A percentile compares a stretch with the other conserved stretches of the same genome.
These are phyloP conservation scores for Penicillium sclerotigenum DNA, from an alignment of 2,329 filamentous ascomycete genomes.

Conservation along the genomic window DNA sequence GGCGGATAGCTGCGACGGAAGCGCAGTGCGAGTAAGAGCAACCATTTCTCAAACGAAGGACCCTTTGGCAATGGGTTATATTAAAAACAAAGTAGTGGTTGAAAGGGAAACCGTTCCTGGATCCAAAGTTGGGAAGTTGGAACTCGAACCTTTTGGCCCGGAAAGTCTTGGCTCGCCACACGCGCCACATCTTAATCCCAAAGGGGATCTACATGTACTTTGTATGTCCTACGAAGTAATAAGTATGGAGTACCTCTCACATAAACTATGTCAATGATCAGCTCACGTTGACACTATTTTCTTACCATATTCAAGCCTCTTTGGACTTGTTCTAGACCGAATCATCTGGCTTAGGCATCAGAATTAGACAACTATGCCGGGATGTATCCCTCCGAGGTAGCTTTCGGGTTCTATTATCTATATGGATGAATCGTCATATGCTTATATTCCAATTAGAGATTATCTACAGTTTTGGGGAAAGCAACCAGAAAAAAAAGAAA, in stretches of 20 bases:
- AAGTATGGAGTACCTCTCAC: no score
- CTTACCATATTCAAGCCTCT: neutral
- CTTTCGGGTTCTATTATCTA: neutral
- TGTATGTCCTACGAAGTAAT: no score
- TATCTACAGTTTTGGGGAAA: constrained; percentile 13
- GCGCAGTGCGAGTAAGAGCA: constrained; percentile 21
- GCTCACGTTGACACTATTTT: neutral
- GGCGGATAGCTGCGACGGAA: constrained; percentile 20
- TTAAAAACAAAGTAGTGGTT: neutral
- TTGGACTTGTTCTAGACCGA: neutral
- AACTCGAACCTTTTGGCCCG: constrained; percentile 20
- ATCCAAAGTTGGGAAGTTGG: constrained; percentile 1
- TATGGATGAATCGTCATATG: neutral
- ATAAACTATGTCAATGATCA: neutral
- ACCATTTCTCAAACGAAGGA: constrained; percentile 16
- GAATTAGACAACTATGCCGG: constrained; percentile 1
- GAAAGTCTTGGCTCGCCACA: constrained; percentile 19
- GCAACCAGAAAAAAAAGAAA: neutral
- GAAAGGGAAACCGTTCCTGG: constrained; percentile 9
- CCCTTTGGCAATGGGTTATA: neutral
- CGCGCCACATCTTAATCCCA: constrained; percentile 6
- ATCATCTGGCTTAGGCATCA: constrained; percentile 8
- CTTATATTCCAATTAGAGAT: constrained; percentile 14
- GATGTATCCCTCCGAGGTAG: neutral
- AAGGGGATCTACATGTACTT: neutral